A percentile compares a stretch with the other conserved stretches of the same genome.
These are phyloP conservation scores for Sicyos baderoa DNA, from an alignment of 306 rosid genomes.

Conservation along the genomic window DNA sequence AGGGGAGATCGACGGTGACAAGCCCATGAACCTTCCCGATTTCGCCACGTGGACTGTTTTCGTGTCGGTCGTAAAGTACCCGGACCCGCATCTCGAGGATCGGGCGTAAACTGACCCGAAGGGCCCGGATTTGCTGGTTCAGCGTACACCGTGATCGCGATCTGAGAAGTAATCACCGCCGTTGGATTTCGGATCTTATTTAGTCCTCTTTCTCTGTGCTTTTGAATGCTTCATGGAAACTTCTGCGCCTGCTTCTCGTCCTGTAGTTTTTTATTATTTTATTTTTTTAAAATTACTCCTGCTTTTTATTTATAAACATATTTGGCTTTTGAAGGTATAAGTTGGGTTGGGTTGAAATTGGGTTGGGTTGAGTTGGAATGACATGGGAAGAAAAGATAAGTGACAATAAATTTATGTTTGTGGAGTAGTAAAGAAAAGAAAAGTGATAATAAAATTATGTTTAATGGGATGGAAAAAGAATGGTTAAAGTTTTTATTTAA, in stretches of 20 bases:
- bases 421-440: no score
- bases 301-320: no score
- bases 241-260: neutral
- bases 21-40: neutral
- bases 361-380: no score
- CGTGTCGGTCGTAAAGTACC: neutral
- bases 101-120: neutral
- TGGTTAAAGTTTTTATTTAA: no score
- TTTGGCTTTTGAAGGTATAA: no score
- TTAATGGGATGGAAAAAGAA: no score
- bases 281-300: no score
- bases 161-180: neutral
- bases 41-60: neutral
- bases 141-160: neutral
- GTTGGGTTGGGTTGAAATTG: no score
- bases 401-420: no score
- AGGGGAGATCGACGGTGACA: neutral
- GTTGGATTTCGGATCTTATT: neutral
- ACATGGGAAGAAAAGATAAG: no score
- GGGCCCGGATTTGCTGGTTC: neutral
- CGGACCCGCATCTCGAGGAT: constrained; percentile 6
- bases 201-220: neutral
- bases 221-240: neutral
- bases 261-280: neutral
- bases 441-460: no score